Percentiles rank a stretch among this genome's conserved stretches.
Conservation (phyloP, 345 rosid species). For the Gossypium mustelinum region DNA sequence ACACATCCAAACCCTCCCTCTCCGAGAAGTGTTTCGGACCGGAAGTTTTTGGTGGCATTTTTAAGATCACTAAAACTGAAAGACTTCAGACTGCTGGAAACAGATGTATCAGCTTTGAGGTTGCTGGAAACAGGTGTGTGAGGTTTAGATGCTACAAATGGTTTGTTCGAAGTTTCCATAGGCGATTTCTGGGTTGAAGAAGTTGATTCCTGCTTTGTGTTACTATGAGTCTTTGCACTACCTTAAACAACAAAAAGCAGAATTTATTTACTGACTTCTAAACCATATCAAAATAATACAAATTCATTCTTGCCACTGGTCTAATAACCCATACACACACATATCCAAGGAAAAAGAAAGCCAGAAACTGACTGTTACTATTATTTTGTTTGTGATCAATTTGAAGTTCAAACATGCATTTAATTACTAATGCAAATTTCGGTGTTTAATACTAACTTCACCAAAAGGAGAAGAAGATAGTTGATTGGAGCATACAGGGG, state of each 20-base stretch:
- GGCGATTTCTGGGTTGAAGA: slow-evolving; percentile 13
- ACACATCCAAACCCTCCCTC: slow-evolving; percentile 75
- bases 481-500: background rate
- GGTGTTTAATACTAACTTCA: background rate
- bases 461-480: background rate
- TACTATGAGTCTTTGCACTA: slow-evolving; percentile 21
- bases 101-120: slow-evolving; percentile 32
- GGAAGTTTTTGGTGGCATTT: slow-evolving; percentile 55
- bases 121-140: slow-evolving; percentile 25
- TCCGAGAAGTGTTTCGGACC: slow-evolving; percentile 49
- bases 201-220: slow-evolving; percentile 21
- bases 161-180: slow-evolving; percentile 24
- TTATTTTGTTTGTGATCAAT: too few relatives aligned
- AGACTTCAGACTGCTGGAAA: slow-evolving; percentile 40
- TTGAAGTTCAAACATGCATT: background rate
- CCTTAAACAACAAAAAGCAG: slow-evolving; percentile 24
- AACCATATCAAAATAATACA: background rate
- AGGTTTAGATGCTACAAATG: slow-evolving; percentile 16
- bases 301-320: too few relatives aligned
- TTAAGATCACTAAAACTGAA: slow-evolving; percentile 51
- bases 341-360: too few relatives aligned
- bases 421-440: background rate
- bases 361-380: too few relatives aligned
- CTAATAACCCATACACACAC: too few relatives aligned
- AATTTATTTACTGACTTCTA: background rate